phyloP scores from a whole-genome alignment of 768 basidiomycete species.

The Termitomyces bulborhizus region DNA sequence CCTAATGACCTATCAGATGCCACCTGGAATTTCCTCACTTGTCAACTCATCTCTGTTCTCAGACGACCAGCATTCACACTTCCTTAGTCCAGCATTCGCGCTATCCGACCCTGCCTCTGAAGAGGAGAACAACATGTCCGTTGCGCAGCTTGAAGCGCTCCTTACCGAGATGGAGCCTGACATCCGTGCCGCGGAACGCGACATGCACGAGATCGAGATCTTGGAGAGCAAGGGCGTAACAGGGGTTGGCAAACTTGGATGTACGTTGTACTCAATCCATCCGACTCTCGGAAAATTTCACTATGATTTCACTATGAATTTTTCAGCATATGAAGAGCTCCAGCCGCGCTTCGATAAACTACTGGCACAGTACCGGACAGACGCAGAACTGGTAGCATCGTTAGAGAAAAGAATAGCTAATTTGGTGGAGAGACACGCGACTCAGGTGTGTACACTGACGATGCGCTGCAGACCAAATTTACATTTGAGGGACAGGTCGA shows the following conservation, averaged over 20 bases:
- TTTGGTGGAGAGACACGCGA: conserved; percentile 65
- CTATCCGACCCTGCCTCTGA: conserved; percentile 48
- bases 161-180: conserved; percentile 79
- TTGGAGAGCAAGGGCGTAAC: conserved; percentile 67
- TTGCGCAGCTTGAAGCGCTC: conserved; percentile 64
- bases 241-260: conserved; percentile 64
- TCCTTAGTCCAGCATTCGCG: conserved; percentile 71
- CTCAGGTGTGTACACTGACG: conserved; percentile 44
- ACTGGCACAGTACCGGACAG: conserved; percentile 52
- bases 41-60: background rate
- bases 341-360: conserved; percentile 64
- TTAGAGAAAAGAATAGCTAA: conserved; percentile 62
- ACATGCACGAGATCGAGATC: conserved; percentile 70
- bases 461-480: background rate
- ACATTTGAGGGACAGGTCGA: conserved; percentile 49
- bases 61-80: conserved; percentile 77
- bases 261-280: conserved; percentile 30
- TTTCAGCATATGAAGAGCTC: conserved; percentile 39
- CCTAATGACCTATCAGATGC: background rate
- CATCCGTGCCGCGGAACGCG: conserved; percentile 75
- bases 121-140: conserved; percentile 44
- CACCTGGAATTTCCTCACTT: background rate
- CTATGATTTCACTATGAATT: too few relatives aligned
- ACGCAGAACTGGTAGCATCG: conserved; percentile 45
- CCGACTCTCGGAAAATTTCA: background rate